phyloP scores from a whole-genome alignment of 305 asterid species.

The Fraxinus albicans region DNA sequence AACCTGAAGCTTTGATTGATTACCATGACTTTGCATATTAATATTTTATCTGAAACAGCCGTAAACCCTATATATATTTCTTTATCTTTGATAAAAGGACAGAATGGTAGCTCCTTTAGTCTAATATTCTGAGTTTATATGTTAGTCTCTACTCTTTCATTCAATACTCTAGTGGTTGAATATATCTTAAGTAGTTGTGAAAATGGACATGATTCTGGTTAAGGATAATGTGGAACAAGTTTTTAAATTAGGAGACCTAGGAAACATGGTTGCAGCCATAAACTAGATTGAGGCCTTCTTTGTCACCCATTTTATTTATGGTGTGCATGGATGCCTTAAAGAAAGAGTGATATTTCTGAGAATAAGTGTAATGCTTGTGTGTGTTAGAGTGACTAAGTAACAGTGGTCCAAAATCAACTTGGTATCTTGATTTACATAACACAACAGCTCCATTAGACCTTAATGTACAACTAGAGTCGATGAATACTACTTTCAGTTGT shows the following conservation, averaged over 20 bases:
- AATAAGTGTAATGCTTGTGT: background rate
- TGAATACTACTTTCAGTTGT: background rate
- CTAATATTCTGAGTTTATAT: background rate
- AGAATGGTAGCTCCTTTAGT: background rate
- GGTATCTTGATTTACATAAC: background rate
- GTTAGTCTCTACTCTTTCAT: background rate
- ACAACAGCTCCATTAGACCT: background rate
- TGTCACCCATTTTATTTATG: background rate
- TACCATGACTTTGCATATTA: background rate
- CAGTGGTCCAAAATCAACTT: background rate
- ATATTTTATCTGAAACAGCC: background rate
- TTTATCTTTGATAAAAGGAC: background rate
- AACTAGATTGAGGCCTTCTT: slow-evolving; percentile 1
- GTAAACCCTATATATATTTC: background rate
- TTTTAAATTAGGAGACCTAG: background rate
- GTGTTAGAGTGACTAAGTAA: background rate
- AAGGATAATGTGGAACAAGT: background rate
- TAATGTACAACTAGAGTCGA: slow-evolving; percentile 1
- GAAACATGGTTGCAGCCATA: background rate
- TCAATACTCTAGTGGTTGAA: background rate
- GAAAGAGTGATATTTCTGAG: background rate
- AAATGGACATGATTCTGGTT: background rate
- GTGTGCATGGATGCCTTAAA: background rate
- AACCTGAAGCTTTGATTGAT: background rate
- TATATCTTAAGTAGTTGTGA: background rate